These are phyloP conservation scores for Verticillium tricorpus DNA, from an alignment of 2,329 filamentous ascomycete genomes.

Conservation along the genomic window DNA sequence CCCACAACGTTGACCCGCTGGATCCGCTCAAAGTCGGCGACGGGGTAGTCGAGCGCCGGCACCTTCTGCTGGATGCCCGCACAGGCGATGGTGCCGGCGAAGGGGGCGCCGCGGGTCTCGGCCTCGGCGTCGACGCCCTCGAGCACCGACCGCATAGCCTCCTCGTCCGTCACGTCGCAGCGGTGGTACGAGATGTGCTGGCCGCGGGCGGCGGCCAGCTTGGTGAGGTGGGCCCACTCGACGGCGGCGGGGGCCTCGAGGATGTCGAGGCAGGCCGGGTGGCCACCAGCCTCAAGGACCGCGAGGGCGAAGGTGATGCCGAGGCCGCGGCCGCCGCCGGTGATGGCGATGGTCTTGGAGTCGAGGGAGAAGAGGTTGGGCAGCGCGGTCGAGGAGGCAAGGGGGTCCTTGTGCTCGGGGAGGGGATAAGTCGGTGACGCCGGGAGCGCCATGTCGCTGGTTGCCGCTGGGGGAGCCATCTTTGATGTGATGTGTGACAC, in stretches of 20 bases:
- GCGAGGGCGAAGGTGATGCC: constrained; percentile 45
- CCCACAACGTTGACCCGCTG: constrained; percentile 67
- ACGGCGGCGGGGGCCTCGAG: constrained; percentile 27
- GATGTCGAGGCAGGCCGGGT: constrained; percentile 44
- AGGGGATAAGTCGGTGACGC: constrained; percentile 14
- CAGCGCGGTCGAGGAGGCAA: constrained; percentile 20
- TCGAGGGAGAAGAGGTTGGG: constrained; percentile 38
- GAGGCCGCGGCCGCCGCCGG: constrained; percentile 45
- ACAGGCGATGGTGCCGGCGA: constrained; percentile 37
- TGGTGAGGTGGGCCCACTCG: constrained; percentile 37
- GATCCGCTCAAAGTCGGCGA: constrained; percentile 62
- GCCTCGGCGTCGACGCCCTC: constrained; percentile 30
- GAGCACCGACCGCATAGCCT: constrained; percentile 26
- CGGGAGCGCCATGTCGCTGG: constrained; percentile 23
- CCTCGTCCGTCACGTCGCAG: constrained; percentile 44
- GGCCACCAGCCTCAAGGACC: constrained; percentile 43
- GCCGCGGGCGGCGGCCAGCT: constrained; percentile 29
- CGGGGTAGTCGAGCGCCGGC: constrained; percentile 40
- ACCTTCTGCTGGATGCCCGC: constrained; percentile 45
- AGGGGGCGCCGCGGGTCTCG: constrained; percentile 22
- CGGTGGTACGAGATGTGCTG: constrained; percentile 32
- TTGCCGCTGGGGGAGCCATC: constrained; percentile 17
- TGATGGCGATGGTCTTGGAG: constrained; percentile 40
- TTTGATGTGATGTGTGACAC: background rate
- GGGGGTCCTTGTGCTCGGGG: constrained; percentile 25